Base-by-base conservation (phyloP, 805 yeast species). In the Ascoidea tarda region DNA sequence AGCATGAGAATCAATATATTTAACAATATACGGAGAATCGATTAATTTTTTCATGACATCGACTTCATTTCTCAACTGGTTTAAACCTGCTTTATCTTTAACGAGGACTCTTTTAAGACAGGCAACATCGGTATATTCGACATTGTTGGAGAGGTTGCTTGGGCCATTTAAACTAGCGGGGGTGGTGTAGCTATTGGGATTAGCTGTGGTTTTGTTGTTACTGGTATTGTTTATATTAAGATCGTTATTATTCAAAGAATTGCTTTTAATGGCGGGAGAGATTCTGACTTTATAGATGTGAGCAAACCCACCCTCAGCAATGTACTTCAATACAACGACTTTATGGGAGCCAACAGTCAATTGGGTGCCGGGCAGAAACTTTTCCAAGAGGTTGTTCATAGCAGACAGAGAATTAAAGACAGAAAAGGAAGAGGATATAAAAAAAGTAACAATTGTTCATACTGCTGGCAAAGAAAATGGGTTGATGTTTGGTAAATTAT, bases 51-150 rank as follows among this genome's bases (percentile, higher is more conserved):
- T 86, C 98, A 93, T 91, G 12, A 97, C 95, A 64, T 93, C 98
- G 14, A 93, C 99, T 66, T 93, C 99, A 46, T 93, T 96, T 56
- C 98, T 72, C 50, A 93, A 71, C 28, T 83, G 76, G 60, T 86
- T 87, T 63, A 93, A 73, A 51, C 85, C 86, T 61, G 81, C 77
- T 66, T 93, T 93, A 63, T 84, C 88, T 4, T 97, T 97, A 2
- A 93, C 99, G 33, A 83, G 83, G n/a, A 93, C 98, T 57, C 99
- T 76, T 67, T 93, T 93, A 61, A 93, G 72, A 64, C 98, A 93
- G 5, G 91, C 96, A 10, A 74, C 66, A 21, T 78, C 79, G 28
- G 28, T 21, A 21, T 21, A 21, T 21, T 21, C 28, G 28, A 21
- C 2, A 21, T 21, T 21, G 28, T 21, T 21, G 28, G 28, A 21